Conservation (phyloP, 2,329 filamentous ascomycete genomes). For the Colletotrichum somersetense region DNA sequence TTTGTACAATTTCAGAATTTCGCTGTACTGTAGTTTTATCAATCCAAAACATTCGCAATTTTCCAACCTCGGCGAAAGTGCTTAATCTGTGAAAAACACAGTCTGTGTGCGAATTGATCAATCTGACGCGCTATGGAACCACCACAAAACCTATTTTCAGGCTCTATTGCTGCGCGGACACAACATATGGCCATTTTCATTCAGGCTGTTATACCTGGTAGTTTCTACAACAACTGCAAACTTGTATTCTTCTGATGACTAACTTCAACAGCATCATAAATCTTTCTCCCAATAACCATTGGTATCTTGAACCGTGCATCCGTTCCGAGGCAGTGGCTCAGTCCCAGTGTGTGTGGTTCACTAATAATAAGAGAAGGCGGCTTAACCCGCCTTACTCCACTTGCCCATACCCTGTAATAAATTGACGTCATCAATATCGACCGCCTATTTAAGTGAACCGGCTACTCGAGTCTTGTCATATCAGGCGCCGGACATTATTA, state of each 20-base stretch:
- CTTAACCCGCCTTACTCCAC: too few relatives aligned
- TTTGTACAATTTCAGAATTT: constrained; percentile 33
- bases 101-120: neutral
- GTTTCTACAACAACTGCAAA: too few relatives aligned
- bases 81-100: neutral
- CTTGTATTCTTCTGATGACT: too few relatives aligned
- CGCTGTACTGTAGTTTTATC: constrained; percentile 32
- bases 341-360: too few relatives aligned
- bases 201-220: neutral
- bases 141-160: neutral
- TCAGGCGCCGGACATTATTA: neutral
- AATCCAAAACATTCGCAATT: neutral
- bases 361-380: too few relatives aligned
- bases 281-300: too few relatives aligned
- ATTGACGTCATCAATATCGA: neutral
- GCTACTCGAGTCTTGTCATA: neutral
- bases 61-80: neutral
- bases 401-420: too few relatives aligned
- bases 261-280: too few relatives aligned
- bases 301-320: too few relatives aligned
- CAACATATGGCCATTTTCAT: neutral
- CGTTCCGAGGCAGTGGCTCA: too few relatives aligned
- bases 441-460: neutral
- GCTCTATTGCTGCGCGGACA: neutral
- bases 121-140: neutral